Percentiles rank a stretch among this genome's conserved stretches.
These are phyloP conservation scores for Diplogelasinospora grovesii DNA, from an alignment of 495 filamentous ascomycete species.

Conservation along the genomic window DNA sequence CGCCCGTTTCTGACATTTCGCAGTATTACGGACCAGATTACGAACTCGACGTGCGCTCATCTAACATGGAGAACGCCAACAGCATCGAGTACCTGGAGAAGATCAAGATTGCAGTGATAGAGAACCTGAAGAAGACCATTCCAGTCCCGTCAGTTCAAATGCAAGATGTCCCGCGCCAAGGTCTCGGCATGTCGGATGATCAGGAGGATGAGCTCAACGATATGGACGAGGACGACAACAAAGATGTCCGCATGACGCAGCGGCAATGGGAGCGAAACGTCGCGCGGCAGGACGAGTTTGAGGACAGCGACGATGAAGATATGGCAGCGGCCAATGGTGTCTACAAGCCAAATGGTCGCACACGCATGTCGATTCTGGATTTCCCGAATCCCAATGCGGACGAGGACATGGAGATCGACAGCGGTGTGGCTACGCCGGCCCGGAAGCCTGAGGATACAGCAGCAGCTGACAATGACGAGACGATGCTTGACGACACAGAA, in stretches of 20 bases:
- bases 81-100: conserved; percentile 90
- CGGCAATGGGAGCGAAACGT: conserved; percentile 76
- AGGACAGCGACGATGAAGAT: conserved; percentile 85
- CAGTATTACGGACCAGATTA: conserved; percentile 97
- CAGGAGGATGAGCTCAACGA: conserved; percentile 86
- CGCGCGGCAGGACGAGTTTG: conserved; percentile 68
- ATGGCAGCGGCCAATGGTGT: conserved; percentile 68
- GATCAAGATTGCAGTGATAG: conserved; percentile 85
- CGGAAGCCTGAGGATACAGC: conserved; percentile 42
- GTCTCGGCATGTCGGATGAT: conserved; percentile 67
- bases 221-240: conserved; percentile 82
- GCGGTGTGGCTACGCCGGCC: conserved; percentile 45
- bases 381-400: conserved; percentile 63
- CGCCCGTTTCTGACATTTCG: conserved; percentile 22
- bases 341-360: conserved; percentile 52
- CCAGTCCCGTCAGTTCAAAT: conserved; percentile 92
- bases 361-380: conserved; percentile 61
- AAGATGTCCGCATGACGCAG: conserved; percentile 76
- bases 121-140: conserved; percentile 83
- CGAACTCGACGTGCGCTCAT: conserved; percentile 86
- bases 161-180: conserved; percentile 81
- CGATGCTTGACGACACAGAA: conserved; percentile 51
- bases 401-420: conserved; percentile 49
- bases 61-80: conserved; percentile 99
- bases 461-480: conserved; percentile 45